Evolutionary conservation across 2,329 filamentous ascomycete genomes (phyloP).

Genomic region (Exophiala spinifera): DNA sequence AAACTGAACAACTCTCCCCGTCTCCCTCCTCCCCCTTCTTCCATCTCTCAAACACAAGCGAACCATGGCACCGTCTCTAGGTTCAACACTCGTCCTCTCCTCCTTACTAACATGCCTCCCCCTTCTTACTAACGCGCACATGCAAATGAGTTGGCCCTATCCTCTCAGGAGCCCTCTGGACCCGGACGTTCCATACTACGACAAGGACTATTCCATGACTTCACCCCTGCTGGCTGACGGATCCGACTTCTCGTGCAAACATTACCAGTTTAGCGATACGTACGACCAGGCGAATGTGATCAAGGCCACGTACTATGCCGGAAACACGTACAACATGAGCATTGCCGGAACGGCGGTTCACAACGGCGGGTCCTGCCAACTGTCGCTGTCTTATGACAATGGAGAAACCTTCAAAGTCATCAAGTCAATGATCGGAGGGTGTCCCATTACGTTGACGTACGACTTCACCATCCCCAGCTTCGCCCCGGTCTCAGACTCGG

Average conservation of each 20-base stretch:
- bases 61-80: slow-evolving; percentile 13
- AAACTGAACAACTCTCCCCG: background rate
- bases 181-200: slow-evolving; percentile 41
- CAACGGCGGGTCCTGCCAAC: slow-evolving; percentile 72
- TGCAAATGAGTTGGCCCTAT: slow-evolving; percentile 56
- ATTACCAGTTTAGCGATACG: slow-evolving; percentile 47
- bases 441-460: slow-evolving; percentile 53
- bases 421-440: slow-evolving; percentile 60
- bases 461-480: slow-evolving; percentile 65
- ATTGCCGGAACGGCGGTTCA: slow-evolving; percentile 63
- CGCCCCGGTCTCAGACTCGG: slow-evolving; percentile 56
- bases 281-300: slow-evolving; percentile 45
- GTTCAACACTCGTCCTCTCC: slow-evolving; percentile 10
- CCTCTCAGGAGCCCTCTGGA: slow-evolving; percentile 53
- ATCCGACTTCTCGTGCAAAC: slow-evolving; percentile 74
- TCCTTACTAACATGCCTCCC: slow-evolving; percentile 21
- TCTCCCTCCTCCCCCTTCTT: too few species aligned
- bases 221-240: slow-evolving; percentile 60
- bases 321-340: slow-evolving; percentile 61
- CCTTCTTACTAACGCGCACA: slow-evolving; percentile 40
- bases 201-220: slow-evolving; percentile 69
- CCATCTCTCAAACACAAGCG: background rate
- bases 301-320: slow-evolving; percentile 61
- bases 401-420: slow-evolving; percentile 68
- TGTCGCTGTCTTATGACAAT: slow-evolving; percentile 70